Evolutionary conservation across 805 yeast genomes (phyloP), one percentile per base, ranked within the genome.

Genomic region (Zygoascus biomembranicola): DNA sequence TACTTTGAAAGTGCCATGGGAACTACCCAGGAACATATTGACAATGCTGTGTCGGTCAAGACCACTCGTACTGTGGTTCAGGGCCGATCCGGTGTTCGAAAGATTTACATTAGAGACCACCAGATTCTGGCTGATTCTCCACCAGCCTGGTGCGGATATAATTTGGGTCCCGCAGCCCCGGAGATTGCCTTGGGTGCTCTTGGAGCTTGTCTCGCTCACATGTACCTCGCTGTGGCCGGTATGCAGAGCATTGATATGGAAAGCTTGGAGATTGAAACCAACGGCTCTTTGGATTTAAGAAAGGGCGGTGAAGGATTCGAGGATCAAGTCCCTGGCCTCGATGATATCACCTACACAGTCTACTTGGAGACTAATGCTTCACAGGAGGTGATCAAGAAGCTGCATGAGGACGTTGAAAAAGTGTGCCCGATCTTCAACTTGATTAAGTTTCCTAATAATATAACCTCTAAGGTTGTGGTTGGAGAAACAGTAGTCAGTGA

Each of bases 361-460:
- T 49, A 16, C 28, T 16, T 49, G 14, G 45, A 44, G 18, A 26
- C 43, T 5, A 42, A 41, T 16, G 46, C 23, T 10, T 20, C 43
- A 13, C 46, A 9, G 6, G 46, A 48, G n/a, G 46, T 31, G 4
- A n/a, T 52, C 10, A 31, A 43, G 46, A 39, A 37, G 18, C 52
- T 52, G 42, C 47, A 49, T 11, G 23, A 11, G 16, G 52, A 43
- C n/a, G 55, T 52, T 10, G 55, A 51, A 45, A 35, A 51, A 31
- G 49, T 50, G 14, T 48, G 73, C 73, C 50, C 69, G 64, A 1
- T 80, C 77, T 8, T 84, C 81, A 63, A 52, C 28, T 18, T 52
- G 43, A 44, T 52, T 11, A 52, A 49, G 45, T n/a, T 4, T 32
- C 52, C 55, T n/a, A 48, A 52, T 14, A 78, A 76, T 63, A 64